Evolutionary conservation across 2,329 filamentous ascomycete species (phyloP).

Genomic region (Venturia aucupariae): DNA sequence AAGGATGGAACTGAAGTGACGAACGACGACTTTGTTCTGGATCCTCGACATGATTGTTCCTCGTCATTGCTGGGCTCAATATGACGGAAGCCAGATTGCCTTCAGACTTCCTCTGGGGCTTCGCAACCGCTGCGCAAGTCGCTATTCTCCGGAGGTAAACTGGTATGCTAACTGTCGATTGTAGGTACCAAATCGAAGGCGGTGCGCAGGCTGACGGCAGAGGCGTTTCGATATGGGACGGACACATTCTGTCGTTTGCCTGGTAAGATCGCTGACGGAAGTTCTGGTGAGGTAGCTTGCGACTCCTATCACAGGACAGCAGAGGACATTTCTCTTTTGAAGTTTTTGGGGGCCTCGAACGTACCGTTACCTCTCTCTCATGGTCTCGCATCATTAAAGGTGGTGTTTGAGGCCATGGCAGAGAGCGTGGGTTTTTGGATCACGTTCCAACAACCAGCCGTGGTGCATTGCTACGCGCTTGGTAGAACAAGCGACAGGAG

Average conservation of each 20-base stretch:
- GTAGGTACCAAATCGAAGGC: conserved; percentile 82
- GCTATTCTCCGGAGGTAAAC: too few relatives aligned
- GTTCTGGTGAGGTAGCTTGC: conserved; percentile 67
- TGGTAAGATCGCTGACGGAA: conserved; percentile 73
- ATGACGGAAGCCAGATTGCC: conserved; percentile 20
- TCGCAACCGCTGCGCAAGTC: conserved; percentile 32
- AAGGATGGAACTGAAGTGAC: neutral
- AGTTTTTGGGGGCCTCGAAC: conserved; percentile 59
- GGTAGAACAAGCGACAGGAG: conserved; percentile 69
- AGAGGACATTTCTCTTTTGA: conserved; percentile 70
- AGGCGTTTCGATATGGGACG: conserved; percentile 81
- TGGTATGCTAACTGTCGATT: conserved; percentile 14
- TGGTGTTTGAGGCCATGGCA: conserved; percentile 63
- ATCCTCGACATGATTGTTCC: neutral
- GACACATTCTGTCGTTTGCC: conserved; percentile 76
- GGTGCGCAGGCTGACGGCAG: conserved; percentile 65
- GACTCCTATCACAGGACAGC: conserved; percentile 75
- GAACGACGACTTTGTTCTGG: too few relatives aligned
- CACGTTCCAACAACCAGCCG: conserved; percentile 83
- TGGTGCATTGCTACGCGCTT: conserved; percentile 79
- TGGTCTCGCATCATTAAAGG: conserved; percentile 71
- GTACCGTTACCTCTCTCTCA: conserved; percentile 76
- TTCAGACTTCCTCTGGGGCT: conserved; percentile 33
- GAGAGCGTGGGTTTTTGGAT: conserved; percentile 80
- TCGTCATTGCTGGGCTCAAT: neutral